Conservation (phyloP, 345 rosid genomes). For the Alliaria petiolata region DNA sequence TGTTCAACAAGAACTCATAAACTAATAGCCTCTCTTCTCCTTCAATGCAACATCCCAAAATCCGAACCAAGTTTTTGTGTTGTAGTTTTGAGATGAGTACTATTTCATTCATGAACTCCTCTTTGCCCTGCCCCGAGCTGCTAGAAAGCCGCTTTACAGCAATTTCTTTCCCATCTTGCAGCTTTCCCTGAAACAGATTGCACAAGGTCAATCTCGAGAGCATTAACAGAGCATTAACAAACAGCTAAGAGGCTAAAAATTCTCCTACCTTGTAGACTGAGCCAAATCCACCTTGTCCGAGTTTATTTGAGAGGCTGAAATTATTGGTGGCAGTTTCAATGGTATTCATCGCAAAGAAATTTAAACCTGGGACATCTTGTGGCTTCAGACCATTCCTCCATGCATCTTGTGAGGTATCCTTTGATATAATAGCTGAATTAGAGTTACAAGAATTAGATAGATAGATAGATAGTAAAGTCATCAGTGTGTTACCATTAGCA, state of each 20-base stretch:
- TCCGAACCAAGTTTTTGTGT: slow-evolving; percentile 52
- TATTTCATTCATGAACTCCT: slow-evolving; percentile 42
- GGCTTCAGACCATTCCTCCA: neutral
- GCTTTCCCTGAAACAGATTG: slow-evolving; percentile 28
- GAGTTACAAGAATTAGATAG: no score
- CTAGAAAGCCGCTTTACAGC: slow-evolving; percentile 49
- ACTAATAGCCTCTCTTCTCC: slow-evolving; percentile 41
- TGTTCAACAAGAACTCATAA: slow-evolving; percentile 53
- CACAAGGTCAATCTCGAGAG: neutral
- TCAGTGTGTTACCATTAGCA: neutral
- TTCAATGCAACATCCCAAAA: slow-evolving; percentile 47
- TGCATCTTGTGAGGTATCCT: neutral
- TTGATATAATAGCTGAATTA: no score
- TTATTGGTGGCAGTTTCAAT: slow-evolving; percentile 13
- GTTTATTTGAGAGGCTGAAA: slow-evolving; percentile 14
- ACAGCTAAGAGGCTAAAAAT: neutral
- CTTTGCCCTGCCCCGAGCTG: slow-evolving; percentile 38
- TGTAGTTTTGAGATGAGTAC: slow-evolving; percentile 48
- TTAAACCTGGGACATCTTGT: neutral
- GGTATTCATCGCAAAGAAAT: neutral
- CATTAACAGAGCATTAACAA: neutral
- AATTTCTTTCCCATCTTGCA: slow-evolving; percentile 35
- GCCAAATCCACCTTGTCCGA: slow-evolving; percentile 33
- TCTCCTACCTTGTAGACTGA: slow-evolving; percentile 20
- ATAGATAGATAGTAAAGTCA: no score